Conservation (phyloP, 805 yeast species). For the Sugiyamaella smithiae region DNA sequence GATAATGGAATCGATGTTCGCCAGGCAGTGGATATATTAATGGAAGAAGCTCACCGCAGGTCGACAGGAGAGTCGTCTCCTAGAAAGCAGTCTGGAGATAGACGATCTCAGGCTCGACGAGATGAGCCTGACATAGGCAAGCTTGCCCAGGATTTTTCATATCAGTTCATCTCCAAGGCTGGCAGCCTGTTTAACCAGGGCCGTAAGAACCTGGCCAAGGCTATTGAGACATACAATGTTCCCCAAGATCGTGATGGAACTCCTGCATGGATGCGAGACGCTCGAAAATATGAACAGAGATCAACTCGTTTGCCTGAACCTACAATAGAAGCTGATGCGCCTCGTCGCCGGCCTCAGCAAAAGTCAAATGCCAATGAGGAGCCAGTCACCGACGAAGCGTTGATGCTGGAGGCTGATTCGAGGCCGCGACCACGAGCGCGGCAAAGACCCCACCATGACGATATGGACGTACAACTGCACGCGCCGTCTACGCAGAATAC, state of each 20-base stretch:
- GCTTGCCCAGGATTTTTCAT: conserved; percentile 52
- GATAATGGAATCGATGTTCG: conserved; percentile 55
- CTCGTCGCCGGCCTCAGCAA: background rate
- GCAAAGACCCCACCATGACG: too few relatives aligned
- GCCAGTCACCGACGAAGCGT: conserved; percentile 14
- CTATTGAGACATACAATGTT: conserved; percentile 55
- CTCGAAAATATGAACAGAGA: conserved; percentile 38
- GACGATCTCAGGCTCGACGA: background rate
- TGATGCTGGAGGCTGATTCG: conserved; percentile 13
- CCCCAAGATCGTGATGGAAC: conserved; percentile 32
- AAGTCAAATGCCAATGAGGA: background rate
- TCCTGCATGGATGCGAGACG: conserved; percentile 69
- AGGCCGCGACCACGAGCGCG: conserved; percentile 10
- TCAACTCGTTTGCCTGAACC: conserved; percentile 43
- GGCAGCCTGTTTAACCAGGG: conserved; percentile 57
- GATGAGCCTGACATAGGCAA: conserved; percentile 34
- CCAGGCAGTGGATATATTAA: conserved; percentile 62
- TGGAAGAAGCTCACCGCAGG: conserved; percentile 52
- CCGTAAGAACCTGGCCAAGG: conserved; percentile 56
- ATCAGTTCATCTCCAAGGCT: conserved; percentile 58
- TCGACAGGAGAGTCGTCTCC: conserved; percentile 13
- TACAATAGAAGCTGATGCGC: background rate
- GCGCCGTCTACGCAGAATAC: background rate
- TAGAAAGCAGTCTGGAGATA: conserved; percentile 14
- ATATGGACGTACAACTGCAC: background rate